phyloP scores from a whole-genome alignment of 2,329 filamentous ascomycete species.

The Tolypocladium inflatum region DNA sequence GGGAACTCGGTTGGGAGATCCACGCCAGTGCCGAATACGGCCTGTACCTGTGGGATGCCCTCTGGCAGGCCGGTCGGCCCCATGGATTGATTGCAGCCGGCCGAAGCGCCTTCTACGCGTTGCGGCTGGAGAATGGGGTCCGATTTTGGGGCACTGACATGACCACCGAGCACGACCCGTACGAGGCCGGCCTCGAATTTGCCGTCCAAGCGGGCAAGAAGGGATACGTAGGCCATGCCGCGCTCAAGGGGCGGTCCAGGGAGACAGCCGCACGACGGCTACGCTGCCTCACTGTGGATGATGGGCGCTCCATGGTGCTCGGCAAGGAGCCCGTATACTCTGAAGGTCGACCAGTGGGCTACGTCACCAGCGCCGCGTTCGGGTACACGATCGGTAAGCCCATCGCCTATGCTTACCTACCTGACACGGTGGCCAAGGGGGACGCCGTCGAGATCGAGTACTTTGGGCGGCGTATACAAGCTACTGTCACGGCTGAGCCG shows the following conservation, averaged over 20 bases:
- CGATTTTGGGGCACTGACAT: constrained; percentile 48
- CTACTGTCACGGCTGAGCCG: constrained; percentile 43
- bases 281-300: constrained; percentile 44
- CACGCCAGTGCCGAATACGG: constrained; percentile 51
- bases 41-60: constrained; percentile 45
- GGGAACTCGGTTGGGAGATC: constrained; percentile 54
- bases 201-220: constrained; percentile 38
- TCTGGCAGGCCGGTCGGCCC: constrained; percentile 43
- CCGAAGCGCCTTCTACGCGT: constrained; percentile 45
- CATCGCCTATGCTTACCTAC: constrained; percentile 49
- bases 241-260: constrained; percentile 31
- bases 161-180: constrained; percentile 51
- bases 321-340: constrained; percentile 53
- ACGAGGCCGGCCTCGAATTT: constrained; percentile 44
- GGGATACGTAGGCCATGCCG: constrained; percentile 40
- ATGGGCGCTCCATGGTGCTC: constrained; percentile 45
- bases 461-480: constrained; percentile 43
- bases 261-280: constrained; percentile 24
- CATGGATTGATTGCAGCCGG: constrained; percentile 50
- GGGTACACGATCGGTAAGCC: constrained; percentile 50
- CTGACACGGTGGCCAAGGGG: constrained; percentile 34
- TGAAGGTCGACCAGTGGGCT: constrained; percentile 37
- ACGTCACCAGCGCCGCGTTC: constrained; percentile 52
- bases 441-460: constrained; percentile 50
- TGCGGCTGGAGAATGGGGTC: constrained; percentile 51